Evolutionary conservation across 1,139 yeast species (phyloP), one percentile per base, ranked within the genome.

Genomic region (Kodamaea arcana): DNA sequence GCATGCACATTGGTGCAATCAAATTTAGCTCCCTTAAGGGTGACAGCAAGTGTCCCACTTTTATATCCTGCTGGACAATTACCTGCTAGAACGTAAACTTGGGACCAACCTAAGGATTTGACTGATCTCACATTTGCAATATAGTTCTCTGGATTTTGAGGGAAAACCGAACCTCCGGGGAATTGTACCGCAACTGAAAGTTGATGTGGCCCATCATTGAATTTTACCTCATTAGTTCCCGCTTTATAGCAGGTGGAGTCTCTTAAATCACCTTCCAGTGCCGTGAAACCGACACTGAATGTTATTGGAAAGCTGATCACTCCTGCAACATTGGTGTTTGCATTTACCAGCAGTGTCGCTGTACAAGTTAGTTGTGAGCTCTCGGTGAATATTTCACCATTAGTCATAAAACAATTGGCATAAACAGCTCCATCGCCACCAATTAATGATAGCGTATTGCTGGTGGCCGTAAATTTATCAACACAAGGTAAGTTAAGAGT

Each of bases 401-500:
- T 33, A 24, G 21, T 36, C 27, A 54, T 43, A 1, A 32, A 28
- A 55, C 68, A 61, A 6, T 52, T 52, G 3, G 69, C 69, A 36
- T 46, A 58, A 1, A 38, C 31, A 1, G 34, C 39, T 3, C 45
- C 33, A 7, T 49, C 48, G 0, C 46, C 61, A 4, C 14, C 8
- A 5, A 29, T 27, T 29, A 61, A 49, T 14, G 37, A 27, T 4
- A 59, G 32, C 2, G 46, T 21, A 62, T 42, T 32, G 35, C 33
- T 60, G n/a, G 45, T 20, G 20, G 29, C 12, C 4, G 59, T 50
- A 34, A 58, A 57, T 34, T 54, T 53, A 38, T 46, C 58, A 8
- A 56, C 65, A 44, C 58, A 49, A 8, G 62, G 61, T 41, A 60
- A 37, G 22, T 34, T 33, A 30, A 59, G 52, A 1, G 51, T 46